A percentile compares a stretch with the other conserved stretches of the same genome.
phyloP scores from a whole-genome alignment of 129 eudicot species.

The Mikania micrantha region DNA sequence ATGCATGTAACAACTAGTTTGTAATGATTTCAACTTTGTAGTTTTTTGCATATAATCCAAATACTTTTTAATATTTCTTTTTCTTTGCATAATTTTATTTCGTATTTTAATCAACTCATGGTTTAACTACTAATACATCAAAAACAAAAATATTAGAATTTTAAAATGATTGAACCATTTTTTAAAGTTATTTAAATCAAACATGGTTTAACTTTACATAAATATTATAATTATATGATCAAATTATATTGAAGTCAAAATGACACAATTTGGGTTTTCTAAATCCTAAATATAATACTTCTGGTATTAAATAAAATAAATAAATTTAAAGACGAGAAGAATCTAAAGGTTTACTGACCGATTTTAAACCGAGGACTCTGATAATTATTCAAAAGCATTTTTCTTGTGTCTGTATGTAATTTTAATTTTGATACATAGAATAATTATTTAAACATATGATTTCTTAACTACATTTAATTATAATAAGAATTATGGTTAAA shows the following conservation, averaged over 20 bases:
- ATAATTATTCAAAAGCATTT: too few relatives aligned
- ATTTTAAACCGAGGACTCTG: too few relatives aligned
- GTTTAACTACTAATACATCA: not conserved
- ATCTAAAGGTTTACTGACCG: too few relatives aligned
- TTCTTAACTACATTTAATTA: too few relatives aligned
- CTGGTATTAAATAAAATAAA: too few relatives aligned
- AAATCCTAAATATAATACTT: not conserved
- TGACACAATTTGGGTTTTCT: not conserved
- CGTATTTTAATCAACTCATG: conserved; percentile 9
- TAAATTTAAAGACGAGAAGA: too few relatives aligned
- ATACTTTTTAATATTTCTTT: not conserved
- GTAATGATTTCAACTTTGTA: conserved; percentile 20
- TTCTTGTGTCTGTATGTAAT: too few relatives aligned
- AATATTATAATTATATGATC: not conserved
- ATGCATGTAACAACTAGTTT: conserved; percentile 10
- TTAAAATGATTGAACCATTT: too few relatives aligned
- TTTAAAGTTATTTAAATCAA: too few relatives aligned
- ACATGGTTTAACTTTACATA: not conserved
- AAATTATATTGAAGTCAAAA: not conserved
- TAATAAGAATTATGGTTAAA: too few relatives aligned
- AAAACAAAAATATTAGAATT: not conserved
- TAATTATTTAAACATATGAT: too few relatives aligned
- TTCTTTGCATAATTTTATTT: not conserved
- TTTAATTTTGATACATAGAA: too few relatives aligned
- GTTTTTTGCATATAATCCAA: conserved; percentile 17